Evolutionary conservation across 257 asterid genomes (phyloP).

Genomic region (Petunia axillaris): DNA sequence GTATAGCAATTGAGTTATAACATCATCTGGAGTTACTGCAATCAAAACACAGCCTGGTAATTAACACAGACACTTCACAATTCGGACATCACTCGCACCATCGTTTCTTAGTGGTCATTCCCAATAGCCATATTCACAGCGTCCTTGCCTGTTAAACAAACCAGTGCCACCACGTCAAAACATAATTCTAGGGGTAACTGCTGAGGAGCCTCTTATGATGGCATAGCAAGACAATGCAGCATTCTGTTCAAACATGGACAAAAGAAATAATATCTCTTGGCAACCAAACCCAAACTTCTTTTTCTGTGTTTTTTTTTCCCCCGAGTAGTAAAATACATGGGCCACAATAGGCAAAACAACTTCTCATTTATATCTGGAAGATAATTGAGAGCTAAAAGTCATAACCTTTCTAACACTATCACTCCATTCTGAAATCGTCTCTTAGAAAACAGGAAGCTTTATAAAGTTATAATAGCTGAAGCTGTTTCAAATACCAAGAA

Average conservation of each 20-base stretch:
- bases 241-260: not conserved
- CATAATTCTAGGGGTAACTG: not conserved
- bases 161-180: not conserved
- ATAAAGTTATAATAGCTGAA: not conserved
- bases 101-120: not conserved
- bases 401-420: not conserved
- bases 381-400: not conserved
- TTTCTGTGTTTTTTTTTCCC: not conserved
- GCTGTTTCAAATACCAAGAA: not conserved
- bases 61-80: not conserved
- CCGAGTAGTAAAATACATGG: not conserved
- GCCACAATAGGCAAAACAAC: not conserved
- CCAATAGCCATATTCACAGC: conserved; percentile 15
- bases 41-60: not conserved
- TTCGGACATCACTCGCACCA: not conserved
- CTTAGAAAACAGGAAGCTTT: not conserved
- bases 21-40: conserved; percentile 5
- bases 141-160: conserved; percentile 9
- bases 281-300: not conserved
- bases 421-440: not conserved
- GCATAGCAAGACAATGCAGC: not conserved
- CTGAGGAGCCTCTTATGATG: not conserved
- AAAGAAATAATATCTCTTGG: not conserved
- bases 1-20: conserved; percentile 7
- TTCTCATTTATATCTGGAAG: not conserved